phyloP scores from a whole-genome alignment of 176 grass and related monocot species.

The Bonia amplexicaulis region DNA sequence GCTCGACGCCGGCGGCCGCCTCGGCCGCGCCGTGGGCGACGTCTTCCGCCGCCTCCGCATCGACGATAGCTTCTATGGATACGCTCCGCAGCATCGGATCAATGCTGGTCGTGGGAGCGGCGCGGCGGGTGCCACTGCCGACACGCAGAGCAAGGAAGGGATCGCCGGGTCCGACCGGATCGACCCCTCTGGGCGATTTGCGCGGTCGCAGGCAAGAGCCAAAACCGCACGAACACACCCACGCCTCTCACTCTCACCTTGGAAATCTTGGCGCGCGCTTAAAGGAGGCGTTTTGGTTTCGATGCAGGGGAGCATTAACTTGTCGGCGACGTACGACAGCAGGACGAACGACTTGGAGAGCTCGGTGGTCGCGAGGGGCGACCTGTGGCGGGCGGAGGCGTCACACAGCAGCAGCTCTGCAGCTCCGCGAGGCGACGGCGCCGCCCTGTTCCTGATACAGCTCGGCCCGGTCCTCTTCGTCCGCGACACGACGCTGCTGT shows the following conservation, averaged over 20 bases:
- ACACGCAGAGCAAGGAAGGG: neutral
- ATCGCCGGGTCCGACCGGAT: neutral
- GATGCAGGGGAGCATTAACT: conserved; percentile 48
- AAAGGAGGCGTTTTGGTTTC: neutral
- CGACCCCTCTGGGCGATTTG: conserved; percentile 16
- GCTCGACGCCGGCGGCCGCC: conserved; percentile 44
- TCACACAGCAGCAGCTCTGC: conserved; percentile 35
- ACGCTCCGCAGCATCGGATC: too few relatives aligned
- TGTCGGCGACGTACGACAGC: conserved; percentile 54
- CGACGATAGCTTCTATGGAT: conserved; percentile 27
- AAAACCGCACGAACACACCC: neutral
- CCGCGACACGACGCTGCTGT: conserved; percentile 53
- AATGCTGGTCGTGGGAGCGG: neutral
- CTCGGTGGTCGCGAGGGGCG: conserved; percentile 58
- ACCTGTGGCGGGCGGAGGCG: conserved; percentile 59
- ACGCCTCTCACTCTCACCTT: neutral
- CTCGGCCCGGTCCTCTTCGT: conserved; percentile 63
- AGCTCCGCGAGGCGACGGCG: neutral
- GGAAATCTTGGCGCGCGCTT: neutral
- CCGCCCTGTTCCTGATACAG: conserved; percentile 56
- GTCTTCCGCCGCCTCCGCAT: conserved; percentile 46
- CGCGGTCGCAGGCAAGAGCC: conserved; percentile 10
- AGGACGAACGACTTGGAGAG: conserved; percentile 58
- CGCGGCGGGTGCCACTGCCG: neutral
- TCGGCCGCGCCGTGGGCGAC: conserved; percentile 41